Base-by-base conservation (phyloP, 192 early-diverging fungal species). In the Piromyces finnis region DNA sequence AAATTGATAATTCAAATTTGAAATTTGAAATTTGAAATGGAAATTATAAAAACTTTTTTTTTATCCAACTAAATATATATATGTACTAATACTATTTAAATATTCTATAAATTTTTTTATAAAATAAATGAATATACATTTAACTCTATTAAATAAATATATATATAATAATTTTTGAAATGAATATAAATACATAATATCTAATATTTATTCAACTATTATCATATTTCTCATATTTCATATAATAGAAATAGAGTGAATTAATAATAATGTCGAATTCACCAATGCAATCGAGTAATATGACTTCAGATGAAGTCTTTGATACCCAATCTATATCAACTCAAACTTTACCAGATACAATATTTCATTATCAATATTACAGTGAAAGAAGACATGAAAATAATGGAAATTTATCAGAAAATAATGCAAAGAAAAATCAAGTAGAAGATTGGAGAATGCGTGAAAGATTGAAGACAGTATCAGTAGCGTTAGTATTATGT, bases 401-500 rank as follows among this genome's bases (percentile, higher is more conserved):
- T n/a, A 68, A 68, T 79, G 80, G 41, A 26, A 81, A 68, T 29
- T 79, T 79, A 26, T 32, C 35, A 30, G 32, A 30, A 18, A 78
- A 37, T 68, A 41, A 39, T 82, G n/a, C 26, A 28, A 30, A 80
- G 30, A 32, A 39, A 78, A 41, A 82, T 80, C 82, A 80, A 28
- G 82, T 82, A 22, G 29, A 79, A 26, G 90, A 93, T 81, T 93
- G 92, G 93, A 88, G 91, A 28, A 88, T 89, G 80, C 84, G 85
- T 30, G 91, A 92, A 78, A 87, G 89, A 79, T 82, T 91, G 78
- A 96, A 96, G 82, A 98, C 96, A 30, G 91, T 94, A 18, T 94
- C 91, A 11, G 95, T 94, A 3, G 87, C 94, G 12, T 86, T 99
- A 16, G 94, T 94, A 2, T 88, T 97, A 79, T 99, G 97, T 83